phyloP scores from a whole-genome alignment of 2,329 filamentous ascomycete species.

The Hypoxylon sp. region DNA sequence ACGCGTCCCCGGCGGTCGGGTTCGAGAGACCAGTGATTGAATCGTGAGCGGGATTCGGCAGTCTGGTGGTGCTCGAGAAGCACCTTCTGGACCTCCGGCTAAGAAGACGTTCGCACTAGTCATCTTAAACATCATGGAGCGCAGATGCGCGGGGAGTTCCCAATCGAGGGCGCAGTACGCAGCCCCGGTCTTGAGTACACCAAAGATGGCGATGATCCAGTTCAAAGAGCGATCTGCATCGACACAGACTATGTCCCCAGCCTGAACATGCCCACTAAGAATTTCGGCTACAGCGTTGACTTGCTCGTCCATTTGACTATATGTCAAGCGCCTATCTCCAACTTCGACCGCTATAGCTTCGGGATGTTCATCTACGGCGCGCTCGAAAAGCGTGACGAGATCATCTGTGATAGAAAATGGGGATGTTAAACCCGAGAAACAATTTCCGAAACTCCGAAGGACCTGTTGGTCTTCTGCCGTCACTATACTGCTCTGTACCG shows the following conservation, averaged over 20 bases:
- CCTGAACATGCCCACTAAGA: neutral
- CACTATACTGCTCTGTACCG: neutral
- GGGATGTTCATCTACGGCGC: neutral
- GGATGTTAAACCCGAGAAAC: neutral
- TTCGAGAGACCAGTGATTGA: too few species aligned
- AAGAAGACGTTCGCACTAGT: neutral
- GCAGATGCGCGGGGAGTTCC: neutral
- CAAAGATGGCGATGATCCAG: neutral
- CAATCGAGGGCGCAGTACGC: neutral
- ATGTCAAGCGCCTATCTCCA: neutral
- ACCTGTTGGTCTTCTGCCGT: neutral
- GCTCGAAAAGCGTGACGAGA: neutral
- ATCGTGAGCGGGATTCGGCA: too few species aligned
- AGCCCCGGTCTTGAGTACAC: neutral
- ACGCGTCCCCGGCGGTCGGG: too few species aligned
- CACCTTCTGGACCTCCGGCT: neutral
- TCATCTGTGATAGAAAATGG: neutral
- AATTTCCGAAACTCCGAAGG: neutral
- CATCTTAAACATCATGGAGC: neutral
- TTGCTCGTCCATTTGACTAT: neutral
- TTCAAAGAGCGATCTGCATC: neutral
- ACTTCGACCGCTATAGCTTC: neutral
- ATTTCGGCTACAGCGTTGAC: neutral
- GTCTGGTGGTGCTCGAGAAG: too few species aligned
- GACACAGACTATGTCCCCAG: conserved; percentile 1